phyloP scores from a whole-genome alignment of 2,329 filamentous ascomycete species.

The Aspergillus unguis region DNA sequence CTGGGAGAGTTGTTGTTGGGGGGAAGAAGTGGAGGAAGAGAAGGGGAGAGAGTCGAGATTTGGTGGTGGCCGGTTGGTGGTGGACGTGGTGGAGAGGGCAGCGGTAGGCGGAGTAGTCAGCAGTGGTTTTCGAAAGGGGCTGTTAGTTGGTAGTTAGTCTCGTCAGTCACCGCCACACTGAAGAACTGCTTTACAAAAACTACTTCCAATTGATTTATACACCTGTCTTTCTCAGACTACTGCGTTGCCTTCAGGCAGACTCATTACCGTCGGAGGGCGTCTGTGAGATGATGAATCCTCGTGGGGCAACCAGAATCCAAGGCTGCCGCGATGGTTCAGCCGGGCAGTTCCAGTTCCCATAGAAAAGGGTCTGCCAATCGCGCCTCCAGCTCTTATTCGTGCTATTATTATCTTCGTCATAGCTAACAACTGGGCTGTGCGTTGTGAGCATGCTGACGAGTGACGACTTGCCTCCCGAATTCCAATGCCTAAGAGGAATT shows the following conservation, averaged over 20 bases:
- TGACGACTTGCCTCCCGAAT: not conserved
- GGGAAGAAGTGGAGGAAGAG: conserved; percentile 16
- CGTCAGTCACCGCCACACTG: conserved; percentile 17
- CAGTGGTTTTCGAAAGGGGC: not conserved
- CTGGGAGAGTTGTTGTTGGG: conserved; percentile 15
- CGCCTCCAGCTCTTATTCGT: not conserved
- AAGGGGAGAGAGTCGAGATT: conserved; percentile 16
- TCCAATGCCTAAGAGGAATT: conserved; percentile 5
- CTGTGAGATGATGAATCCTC: conserved; percentile 21
- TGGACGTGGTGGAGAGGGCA: not conserved
- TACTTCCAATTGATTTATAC: not conserved
- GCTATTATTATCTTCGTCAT: conserved; percentile 9
- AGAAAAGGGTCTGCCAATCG: conserved; percentile 13
- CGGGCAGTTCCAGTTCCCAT: conserved; percentile 17
- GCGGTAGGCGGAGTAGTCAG: conserved; percentile 10
- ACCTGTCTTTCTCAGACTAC: not conserved
- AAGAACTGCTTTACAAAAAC: too few species aligned
- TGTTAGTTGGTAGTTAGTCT: conserved; percentile 10
- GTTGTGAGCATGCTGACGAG: conserved; percentile 5
- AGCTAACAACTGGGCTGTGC: not conserved
- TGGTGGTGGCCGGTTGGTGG: conserved; percentile 8
- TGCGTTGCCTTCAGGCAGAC: conserved; percentile 18
- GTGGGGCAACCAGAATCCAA: conserved; percentile 21
- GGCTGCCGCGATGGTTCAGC: conserved; percentile 18
- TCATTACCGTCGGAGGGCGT: conserved; percentile 14